phyloP scores from a whole-genome alignment of 352 stramenopile species.

The Phytophthora sp. region DNA sequence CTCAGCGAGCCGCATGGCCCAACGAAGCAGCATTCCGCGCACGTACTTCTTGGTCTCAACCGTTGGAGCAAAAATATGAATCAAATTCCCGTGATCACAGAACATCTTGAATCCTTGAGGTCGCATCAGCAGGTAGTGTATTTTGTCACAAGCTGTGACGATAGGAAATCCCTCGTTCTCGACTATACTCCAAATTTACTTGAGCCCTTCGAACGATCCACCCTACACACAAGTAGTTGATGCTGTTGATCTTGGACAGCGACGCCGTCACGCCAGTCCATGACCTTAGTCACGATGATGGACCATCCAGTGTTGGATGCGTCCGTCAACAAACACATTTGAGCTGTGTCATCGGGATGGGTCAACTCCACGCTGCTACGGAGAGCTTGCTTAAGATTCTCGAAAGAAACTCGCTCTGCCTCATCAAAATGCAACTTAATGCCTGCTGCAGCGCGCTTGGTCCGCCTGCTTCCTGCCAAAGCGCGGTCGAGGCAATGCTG shows the following conservation, averaged over 20 bases:
- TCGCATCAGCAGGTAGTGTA: neutral
- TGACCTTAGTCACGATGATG: constrained; percentile 2
- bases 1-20: neutral
- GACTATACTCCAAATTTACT: neutral
- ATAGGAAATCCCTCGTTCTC: constrained; percentile 1
- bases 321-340: neutral
- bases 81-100: neutral
- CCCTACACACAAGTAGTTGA: neutral
- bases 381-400: neutral
- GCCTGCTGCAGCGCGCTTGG: neutral
- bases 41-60: neutral
- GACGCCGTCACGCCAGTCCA: neutral
- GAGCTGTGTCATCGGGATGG: neutral
- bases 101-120: neutral
- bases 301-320: neutral
- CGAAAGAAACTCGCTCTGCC: neutral
- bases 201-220: neutral
- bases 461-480: neutral
- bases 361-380: neutral
- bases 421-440: neutral
- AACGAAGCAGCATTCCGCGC: neutral
- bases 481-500: neutral
- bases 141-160: neutral
- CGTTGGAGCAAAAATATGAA: neutral
- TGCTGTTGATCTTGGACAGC: neutral